Percentiles rank a stretch among this genome's conserved stretches.
These are phyloP conservation scores for Thymus quinquecostatus DNA, from an alignment of 257 asterid species.

Conservation along the genomic window DNA sequence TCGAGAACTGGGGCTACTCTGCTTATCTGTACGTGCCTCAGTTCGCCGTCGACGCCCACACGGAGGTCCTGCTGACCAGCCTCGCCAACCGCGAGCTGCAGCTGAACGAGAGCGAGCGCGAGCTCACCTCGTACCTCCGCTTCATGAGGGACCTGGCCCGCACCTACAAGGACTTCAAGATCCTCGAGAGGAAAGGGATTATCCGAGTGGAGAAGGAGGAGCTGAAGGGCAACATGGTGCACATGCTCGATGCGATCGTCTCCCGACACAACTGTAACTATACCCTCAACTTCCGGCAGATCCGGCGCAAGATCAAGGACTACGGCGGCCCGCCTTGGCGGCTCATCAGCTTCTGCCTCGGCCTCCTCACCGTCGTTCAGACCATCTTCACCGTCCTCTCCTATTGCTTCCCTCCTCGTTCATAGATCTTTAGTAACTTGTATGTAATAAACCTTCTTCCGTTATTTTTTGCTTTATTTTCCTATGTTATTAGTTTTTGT, in stretches of 20 bases:
- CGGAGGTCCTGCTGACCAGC: neutral
- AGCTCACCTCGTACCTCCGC: constrained; percentile 6
- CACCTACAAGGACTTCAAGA: constrained; percentile 10
- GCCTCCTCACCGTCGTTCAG: constrained; percentile 1
- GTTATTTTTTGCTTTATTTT: too few relatives aligned
- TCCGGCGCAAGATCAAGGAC: neutral
- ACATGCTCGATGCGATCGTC: neutral
- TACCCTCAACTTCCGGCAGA: constrained; percentile 7
- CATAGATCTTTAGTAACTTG: too few relatives aligned
- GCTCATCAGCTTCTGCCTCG: neutral
- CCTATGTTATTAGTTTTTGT: too few relatives aligned
- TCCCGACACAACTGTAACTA: neutral
- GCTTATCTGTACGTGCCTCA: neutral
- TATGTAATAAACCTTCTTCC: too few relatives aligned
- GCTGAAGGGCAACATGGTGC: neutral
- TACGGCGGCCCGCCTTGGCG: constrained; percentile 10
- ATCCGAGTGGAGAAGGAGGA: neutral
- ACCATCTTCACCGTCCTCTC: constrained; percentile 20
- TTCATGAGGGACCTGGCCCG: constrained; percentile 16
- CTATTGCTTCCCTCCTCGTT: neutral
- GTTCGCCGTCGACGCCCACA: neutral
- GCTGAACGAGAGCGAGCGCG: neutral
- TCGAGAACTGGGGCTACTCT: neutral
- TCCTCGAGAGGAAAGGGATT: neutral
- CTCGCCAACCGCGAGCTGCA: neutral